Percentiles rank a stretch among this genome's conserved stretches.
phyloP scores from a whole-genome alignment of 169 alveolate species.

The Cryptosporidium viatorum region DNA sequence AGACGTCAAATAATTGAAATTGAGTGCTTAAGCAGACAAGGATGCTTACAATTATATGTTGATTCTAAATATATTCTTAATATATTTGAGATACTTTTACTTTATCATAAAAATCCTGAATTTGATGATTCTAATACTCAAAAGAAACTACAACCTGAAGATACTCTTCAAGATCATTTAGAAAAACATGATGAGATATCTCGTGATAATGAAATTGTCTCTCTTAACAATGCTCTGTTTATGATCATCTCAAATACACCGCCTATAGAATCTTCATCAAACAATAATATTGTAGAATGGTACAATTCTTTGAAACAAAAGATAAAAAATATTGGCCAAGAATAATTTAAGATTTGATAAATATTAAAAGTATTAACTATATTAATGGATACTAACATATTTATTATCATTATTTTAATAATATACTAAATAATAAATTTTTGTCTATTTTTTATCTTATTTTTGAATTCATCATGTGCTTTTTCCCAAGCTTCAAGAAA shows the following conservation, averaged over 20 bases:
- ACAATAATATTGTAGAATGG: conserved; percentile 7
- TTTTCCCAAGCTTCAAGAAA: conserved; percentile 33
- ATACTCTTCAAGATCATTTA: neutral
- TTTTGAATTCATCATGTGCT: conserved; percentile 43
- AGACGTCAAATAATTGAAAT: conserved; percentile 59
- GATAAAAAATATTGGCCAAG: neutral
- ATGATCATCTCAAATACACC: neutral
- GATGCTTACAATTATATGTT: conserved; percentile 43
- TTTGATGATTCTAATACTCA: neutral
- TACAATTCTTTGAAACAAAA: conserved; percentile 25
- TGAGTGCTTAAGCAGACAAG: neutral
- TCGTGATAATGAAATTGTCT: neutral
- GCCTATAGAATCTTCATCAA: neutral
- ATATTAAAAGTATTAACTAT: neutral
- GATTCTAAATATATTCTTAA: conserved; percentile 21
- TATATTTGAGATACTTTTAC: conserved; percentile 48
- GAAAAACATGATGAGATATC: neutral
- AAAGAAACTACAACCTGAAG: neutral
- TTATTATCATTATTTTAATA: neutral
- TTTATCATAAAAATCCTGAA: conserved; percentile 21
- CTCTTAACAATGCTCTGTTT: conserved; percentile 13
- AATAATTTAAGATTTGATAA: neutral
- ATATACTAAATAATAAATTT: neutral
- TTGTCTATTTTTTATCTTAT: conserved; percentile 13
- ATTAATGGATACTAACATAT: neutral